Evolutionary conservation across 23 red algal species (phyloP), one percentile per base, ranked within the genome.

Genomic region (Gracilaria caudata): DNA sequence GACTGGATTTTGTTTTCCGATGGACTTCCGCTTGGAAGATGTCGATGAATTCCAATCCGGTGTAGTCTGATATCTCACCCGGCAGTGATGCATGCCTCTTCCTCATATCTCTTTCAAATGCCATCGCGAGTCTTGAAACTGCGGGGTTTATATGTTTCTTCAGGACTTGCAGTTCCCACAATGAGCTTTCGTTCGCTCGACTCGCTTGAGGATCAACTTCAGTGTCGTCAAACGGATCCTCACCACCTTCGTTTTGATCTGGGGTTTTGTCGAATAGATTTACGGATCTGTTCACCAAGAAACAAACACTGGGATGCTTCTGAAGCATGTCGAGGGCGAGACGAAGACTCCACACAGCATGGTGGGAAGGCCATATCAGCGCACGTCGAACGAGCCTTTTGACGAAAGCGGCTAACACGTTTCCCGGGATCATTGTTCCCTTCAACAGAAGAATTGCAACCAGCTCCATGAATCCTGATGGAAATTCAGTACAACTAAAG

Each of bases 161-260:
- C 29, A 98, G 81, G 20, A 90, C 60, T 9, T 84, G 73, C 30
- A 98, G 33, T 68, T 98, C 95, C 95, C 95, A 98, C 78, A 98
- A 32, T 14, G 68, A 98, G 57, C 90, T 98, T 23, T 86, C 29
- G 0, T 83, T 30, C 26, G 95, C 95, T 11, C 72, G 23, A 41
- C 83, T 80, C 23, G 35, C 29, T 29, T 82, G 80, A 24, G 90
- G 87, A 41, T 94, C 81, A n/a, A 59, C 7, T 72, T 83, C 83
- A 20, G 79, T 35, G 57, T 93, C 95, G 57, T 98, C 84, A 38
- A 83, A 98, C 10, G 89, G 85, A 53, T 98, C 95, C n/a, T 51
- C 29, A 4, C 64, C 44, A 17, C 79, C 47, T 47, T 79, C 21
- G 2, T 64, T 34, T 5, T 36, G 47, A 63, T 44, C 29, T 29